These are phyloP conservation scores for Aspergillus sp. DNA, from an alignment of 2,329 filamentous ascomycete genomes.

Conservation along the genomic window DNA sequence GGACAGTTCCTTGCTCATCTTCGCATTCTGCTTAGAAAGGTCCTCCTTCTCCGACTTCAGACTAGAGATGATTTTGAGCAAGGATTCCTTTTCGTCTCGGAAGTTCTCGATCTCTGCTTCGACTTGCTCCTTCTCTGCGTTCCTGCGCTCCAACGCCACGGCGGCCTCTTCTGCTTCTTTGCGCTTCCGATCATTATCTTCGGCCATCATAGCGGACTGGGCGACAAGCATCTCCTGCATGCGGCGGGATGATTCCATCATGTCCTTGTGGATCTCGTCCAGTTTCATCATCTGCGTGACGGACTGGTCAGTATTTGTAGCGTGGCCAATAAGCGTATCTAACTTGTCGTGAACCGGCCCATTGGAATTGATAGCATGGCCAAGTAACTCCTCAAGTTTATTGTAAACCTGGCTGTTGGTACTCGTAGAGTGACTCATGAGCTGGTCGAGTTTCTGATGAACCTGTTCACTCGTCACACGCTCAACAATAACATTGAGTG, in stretches of 20 bases:
- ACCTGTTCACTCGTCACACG: slow-evolving; percentile 47
- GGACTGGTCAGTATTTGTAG: slow-evolving; percentile 59
- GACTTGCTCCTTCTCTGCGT: slow-evolving; percentile 58
- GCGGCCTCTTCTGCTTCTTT: slow-evolving; percentile 73
- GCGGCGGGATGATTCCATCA: slow-evolving; percentile 75
- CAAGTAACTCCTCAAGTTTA: slow-evolving; percentile 48
- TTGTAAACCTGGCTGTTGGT: slow-evolving; percentile 46
- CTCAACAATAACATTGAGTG: slow-evolving; percentile 44
- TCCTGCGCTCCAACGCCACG: slow-evolving; percentile 70
- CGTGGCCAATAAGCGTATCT: slow-evolving; percentile 43
- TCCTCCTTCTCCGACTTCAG: slow-evolving; percentile 53
- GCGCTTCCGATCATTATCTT: slow-evolving; percentile 73
- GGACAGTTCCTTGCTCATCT: slow-evolving; percentile 76
- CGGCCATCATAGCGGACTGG: slow-evolving; percentile 48
- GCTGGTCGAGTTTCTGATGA: slow-evolving; percentile 52
- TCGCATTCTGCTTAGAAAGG: slow-evolving; percentile 68
- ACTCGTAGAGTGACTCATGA: slow-evolving; percentile 29
- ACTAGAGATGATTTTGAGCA: slow-evolving; percentile 50
- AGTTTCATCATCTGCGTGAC: slow-evolving; percentile 72
- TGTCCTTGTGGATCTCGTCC: slow-evolving; percentile 81
- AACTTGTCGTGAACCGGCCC: slow-evolving; percentile 29
- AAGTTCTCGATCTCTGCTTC: slow-evolving; percentile 47
- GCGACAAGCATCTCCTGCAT: slow-evolving; percentile 62
- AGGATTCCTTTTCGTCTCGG: slow-evolving; percentile 55
- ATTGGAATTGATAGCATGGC: slow-evolving; percentile 24